Percentiles rank a stretch among this genome's conserved stretches.
Conservation (phyloP, 441 rosid species). For the Syzygium syzygioides region DNA sequence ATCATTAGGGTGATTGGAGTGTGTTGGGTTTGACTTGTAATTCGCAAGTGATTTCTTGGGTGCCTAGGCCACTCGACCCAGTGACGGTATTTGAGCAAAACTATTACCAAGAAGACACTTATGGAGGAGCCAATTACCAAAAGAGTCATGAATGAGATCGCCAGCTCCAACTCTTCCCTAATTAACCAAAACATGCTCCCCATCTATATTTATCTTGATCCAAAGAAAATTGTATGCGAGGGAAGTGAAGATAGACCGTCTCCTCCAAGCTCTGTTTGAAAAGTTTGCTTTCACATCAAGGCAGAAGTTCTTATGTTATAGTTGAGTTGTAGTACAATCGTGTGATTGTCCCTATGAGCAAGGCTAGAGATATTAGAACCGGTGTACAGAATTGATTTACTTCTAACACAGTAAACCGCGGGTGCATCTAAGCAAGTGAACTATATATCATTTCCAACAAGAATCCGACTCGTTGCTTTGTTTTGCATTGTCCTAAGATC, state of each 20-base stretch:
- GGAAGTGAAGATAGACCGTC: not conserved
- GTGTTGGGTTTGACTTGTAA: not conserved
- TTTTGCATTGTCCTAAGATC: not conserved
- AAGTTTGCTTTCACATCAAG: not conserved
- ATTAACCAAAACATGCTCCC: too few species aligned
- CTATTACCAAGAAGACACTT: not conserved
- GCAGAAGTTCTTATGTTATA: not conserved
- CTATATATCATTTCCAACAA: not conserved
- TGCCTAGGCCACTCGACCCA: not conserved
- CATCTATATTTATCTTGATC: too few species aligned
- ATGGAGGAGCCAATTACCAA: not conserved
- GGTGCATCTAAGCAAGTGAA: not conserved
- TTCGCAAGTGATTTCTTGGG: not conserved
- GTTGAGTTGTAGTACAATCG: not conserved
- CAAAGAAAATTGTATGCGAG: too few species aligned
- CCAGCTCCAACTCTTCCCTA: too few species aligned
- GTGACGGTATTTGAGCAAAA: not conserved
- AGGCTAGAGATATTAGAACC: not conserved
- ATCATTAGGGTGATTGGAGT: not conserved
- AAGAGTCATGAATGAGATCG: not conserved
- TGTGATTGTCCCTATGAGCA: not conserved
- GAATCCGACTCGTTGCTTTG: not conserved
- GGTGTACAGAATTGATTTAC: not conserved
- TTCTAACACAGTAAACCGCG: not conserved
- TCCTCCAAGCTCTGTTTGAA: not conserved